Conservation (phyloP, 805 yeast species). For the Lipomyces yamadae region DNA sequence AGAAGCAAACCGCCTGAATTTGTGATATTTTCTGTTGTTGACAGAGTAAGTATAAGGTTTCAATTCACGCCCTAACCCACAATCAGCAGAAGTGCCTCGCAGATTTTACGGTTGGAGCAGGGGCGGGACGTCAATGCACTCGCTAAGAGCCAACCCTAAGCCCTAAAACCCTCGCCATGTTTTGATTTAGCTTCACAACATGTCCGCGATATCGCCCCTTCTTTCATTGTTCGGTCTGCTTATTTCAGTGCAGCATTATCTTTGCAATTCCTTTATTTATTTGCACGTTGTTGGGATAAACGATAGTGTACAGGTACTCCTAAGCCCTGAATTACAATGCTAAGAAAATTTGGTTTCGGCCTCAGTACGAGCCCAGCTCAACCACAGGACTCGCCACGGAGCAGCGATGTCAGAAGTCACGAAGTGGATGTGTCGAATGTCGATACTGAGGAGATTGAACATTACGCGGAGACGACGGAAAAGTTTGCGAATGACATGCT, state of each 20-base stretch:
- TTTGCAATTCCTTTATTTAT: not conserved
- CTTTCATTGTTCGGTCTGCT: not conserved
- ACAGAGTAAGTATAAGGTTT: not conserved
- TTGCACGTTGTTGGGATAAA: not conserved
- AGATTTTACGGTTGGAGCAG: no score
- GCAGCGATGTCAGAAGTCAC: not conserved
- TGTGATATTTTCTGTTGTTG: not conserved
- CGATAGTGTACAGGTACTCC: not conserved
- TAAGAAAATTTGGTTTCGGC: not conserved
- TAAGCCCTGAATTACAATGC: not conserved
- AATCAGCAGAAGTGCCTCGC: no score
- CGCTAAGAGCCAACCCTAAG: not conserved
- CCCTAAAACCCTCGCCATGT: not conserved
- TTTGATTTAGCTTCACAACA: not conserved
- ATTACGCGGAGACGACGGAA: not conserved
- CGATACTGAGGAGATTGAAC: conserved; percentile 9
- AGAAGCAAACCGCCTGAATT: not conserved
- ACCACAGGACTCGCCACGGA: not conserved
- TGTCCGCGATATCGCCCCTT: not conserved
- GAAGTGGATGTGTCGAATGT: conserved; percentile 2
- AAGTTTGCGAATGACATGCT: conserved; percentile 5
- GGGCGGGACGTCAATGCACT: no score
- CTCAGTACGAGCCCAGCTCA: not conserved
- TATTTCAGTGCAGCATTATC: not conserved
- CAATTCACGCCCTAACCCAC: not conserved